Percentiles rank a stretch among this genome's conserved stretches.
Evolutionary conservation across 495 filamentous ascomycete species (phyloP).

Genomic region (Penicillium angulare): DNA sequence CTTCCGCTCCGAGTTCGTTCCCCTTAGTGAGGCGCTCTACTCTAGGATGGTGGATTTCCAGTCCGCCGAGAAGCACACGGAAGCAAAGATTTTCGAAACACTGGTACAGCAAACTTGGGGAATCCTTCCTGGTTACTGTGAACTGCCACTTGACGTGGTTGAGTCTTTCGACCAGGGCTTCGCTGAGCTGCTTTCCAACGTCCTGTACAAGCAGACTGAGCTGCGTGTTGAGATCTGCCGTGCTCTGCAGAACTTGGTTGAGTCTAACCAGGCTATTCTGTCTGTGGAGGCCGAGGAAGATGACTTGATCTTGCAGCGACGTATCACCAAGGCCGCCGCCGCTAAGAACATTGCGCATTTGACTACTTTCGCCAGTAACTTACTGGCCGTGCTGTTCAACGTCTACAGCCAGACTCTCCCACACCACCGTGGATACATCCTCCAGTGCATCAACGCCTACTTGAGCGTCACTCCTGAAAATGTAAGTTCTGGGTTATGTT

Average conservation of each 20-base stretch:
- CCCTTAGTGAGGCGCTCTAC: conserved; percentile 85
- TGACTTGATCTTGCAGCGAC: conserved; percentile 65
- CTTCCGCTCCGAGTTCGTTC: conserved; percentile 82
- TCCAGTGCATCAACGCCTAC: conserved; percentile 91
- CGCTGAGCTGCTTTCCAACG: conserved; percentile 84
- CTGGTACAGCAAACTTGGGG: conserved; percentile 95
- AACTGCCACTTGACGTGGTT: conserved; percentile 76
- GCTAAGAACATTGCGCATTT: conserved; percentile 76
- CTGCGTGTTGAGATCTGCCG: conserved; percentile 82
- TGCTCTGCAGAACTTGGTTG: conserved; percentile 79
- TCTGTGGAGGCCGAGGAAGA: conserved; percentile 58
- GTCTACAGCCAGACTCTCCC: conserved; percentile 95
- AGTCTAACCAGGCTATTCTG: conserved; percentile 81
- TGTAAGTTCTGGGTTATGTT: conserved; percentile 30
- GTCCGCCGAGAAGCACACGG: conserved; percentile 78
- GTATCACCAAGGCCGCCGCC: conserved; percentile 72
- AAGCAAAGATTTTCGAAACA: conserved; percentile 96
- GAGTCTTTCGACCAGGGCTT: conserved; percentile 83
- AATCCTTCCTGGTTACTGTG: conserved; percentile 91
- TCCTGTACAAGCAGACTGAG: conserved; percentile 89
- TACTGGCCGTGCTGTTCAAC: conserved; percentile 94
- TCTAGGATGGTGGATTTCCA: conserved; percentile 81
- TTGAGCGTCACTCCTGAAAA: conserved; percentile 78
- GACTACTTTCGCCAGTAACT: conserved; percentile 73
- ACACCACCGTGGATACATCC: conserved; percentile 82